These are phyloP conservation scores for Veloporphyrellus conicus DNA, from an alignment of 1,284 basidiomycete species.

Conservation along the genomic window DNA sequence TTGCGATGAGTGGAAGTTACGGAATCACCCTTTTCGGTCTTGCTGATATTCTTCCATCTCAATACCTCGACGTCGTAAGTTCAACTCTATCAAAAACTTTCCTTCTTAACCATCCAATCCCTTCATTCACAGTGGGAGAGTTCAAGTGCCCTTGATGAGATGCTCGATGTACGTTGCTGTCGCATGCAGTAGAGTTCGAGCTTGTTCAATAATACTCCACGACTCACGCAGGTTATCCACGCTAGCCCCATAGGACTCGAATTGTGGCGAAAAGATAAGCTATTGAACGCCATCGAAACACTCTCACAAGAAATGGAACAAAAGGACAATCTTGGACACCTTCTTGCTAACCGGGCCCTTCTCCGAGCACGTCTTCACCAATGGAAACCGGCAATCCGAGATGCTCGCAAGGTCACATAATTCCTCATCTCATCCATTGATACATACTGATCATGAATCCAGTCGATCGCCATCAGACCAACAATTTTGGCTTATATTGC, in stretches of 20 bases:
- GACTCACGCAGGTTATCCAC: neutral
- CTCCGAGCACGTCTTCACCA: neutral
- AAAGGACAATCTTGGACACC: neutral
- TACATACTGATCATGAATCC: neutral
- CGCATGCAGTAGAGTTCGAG: neutral
- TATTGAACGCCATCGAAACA: neutral
- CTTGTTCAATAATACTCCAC: neutral
- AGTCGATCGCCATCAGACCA: neutral
- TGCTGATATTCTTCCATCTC: neutral
- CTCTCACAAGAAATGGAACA: neutral
- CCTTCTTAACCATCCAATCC: neutral
- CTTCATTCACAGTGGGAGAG: neutral
- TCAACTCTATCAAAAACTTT: neutral
- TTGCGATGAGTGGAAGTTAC: neutral
- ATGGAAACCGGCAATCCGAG: neutral
- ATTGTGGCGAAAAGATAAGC: neutral
- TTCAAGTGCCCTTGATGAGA: neutral
- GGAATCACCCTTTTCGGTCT: neutral
- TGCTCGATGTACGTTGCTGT: neutral
- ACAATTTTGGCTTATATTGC: neutral
- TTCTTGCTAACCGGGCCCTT: neutral
- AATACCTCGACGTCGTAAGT: conserved; percentile 7
- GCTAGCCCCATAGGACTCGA: neutral
- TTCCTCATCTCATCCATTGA: neutral
- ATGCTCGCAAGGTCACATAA: neutral